Conservation (phyloP, 2,329 filamentous ascomycete genomes). For the Penicillium sp. region DNA sequence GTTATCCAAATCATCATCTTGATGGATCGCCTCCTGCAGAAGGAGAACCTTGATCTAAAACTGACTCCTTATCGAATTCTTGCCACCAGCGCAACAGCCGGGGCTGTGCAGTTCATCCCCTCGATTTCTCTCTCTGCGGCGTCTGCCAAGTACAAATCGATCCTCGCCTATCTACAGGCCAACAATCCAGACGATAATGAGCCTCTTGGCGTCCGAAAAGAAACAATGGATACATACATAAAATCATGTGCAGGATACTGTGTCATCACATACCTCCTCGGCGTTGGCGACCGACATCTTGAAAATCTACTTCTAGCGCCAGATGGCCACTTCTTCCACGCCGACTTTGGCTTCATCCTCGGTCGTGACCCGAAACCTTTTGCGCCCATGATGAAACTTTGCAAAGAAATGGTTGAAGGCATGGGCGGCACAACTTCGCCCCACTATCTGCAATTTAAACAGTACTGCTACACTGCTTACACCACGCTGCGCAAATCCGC, state of each 20-base stretch:
- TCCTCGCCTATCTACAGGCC: slow-evolving; percentile 77
- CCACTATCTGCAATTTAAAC: slow-evolving; percentile 85
- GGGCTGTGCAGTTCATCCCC: slow-evolving; percentile 89
- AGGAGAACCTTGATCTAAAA: slow-evolving; percentile 94
- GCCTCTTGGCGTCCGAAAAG: slow-evolving; percentile 81
- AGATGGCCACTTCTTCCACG: slow-evolving; percentile 94
- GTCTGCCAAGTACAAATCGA: slow-evolving; percentile 73
- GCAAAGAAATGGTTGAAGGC: slow-evolving; percentile 96
- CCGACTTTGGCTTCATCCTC: slow-evolving; percentile 97
- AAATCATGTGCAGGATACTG: slow-evolving; percentile 97
- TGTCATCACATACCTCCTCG: slow-evolving; percentile 96
- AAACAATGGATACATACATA: slow-evolving; percentile 91
- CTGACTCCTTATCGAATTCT: slow-evolving; percentile 95
- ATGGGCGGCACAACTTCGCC: slow-evolving; percentile 84
- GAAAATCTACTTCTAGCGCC: slow-evolving; percentile 92
- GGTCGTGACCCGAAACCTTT: slow-evolving; percentile 97
- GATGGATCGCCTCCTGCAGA: slow-evolving; percentile 93
- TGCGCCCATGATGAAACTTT: slow-evolving; percentile 93
- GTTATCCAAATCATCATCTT: slow-evolving; percentile 97
- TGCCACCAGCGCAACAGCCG: slow-evolving; percentile 83
- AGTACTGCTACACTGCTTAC: slow-evolving; percentile 94
- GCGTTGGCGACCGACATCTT: slow-evolving; percentile 90
- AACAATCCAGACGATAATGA: slow-evolving; percentile 85
- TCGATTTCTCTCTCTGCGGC: slow-evolving; percentile 82
- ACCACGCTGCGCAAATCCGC: slow-evolving; percentile 84